Percentiles rank a stretch among this genome's conserved stretches.
Conservation (phyloP, 208 protist genomes). For the Spongospora subterranea region DNA sequence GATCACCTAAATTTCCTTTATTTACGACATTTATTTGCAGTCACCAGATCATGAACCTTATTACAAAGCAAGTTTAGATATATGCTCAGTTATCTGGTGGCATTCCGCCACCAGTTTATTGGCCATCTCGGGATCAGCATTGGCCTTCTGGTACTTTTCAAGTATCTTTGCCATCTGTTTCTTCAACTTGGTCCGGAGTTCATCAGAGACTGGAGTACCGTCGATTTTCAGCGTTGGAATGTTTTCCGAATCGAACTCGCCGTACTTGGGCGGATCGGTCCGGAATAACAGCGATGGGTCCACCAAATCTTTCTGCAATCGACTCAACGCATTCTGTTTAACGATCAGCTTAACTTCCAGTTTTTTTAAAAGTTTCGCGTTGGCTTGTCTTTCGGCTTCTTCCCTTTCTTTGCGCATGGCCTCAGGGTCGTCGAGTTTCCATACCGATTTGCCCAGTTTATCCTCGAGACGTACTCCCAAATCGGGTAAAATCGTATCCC, state of each 20-base stretch:
- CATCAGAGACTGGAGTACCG: conserved; percentile 53
- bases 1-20: no score
- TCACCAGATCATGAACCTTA: background rate
- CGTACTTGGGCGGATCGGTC: background rate
- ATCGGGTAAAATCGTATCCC: conserved; percentile 67
- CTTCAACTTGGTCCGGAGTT: conserved; percentile 20
- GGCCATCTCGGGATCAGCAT: background rate
- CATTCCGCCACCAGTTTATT: background rate
- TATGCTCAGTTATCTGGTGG: background rate
- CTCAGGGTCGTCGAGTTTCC: conserved; percentile 70
- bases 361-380: background rate
- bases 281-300: background rate
- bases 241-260: conserved; percentile 36
- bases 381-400: background rate
- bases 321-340: background rate
- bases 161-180: conserved; percentile 44
- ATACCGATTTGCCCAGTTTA: conserved; percentile 60
- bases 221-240: background rate
- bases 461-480: conserved; percentile 74
- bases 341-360: background rate
- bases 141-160: background rate
- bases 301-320: background rate
- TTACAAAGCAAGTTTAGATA: background rate
- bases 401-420: background rate
- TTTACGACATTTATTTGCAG: no score